Evolutionary conservation across 2,329 filamentous ascomycete species (phyloP), one percentile per base, ranked within the genome.

Genomic region (Verticillium nubilum): DNA sequence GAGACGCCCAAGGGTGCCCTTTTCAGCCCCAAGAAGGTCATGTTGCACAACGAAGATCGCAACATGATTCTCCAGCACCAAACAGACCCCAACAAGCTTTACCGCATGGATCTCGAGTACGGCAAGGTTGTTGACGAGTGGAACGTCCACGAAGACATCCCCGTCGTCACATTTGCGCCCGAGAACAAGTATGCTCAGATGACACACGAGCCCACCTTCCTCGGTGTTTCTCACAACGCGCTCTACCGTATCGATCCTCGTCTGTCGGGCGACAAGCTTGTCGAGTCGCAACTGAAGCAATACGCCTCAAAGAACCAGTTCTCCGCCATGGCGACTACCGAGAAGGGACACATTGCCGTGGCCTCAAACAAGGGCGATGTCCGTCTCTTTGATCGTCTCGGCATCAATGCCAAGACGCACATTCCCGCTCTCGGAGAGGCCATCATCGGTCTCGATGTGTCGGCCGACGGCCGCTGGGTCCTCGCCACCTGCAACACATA

Each of bases 101-200:
- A 93, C 73, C 91, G 91, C 53, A 98, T 99, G 95, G 95, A 99
- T 76, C 82, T 99, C 52, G 94, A 99, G 73, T 96, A 96, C 67
- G 95, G 95, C 66, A 98, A 97, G 77, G 91, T 99, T 35, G 92
- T 98, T 2, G 95, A 99, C 69, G 95, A 99, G 74, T 99, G 95
- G 95, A 97, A 97, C 67, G 85, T 99, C 15, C 94, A 99, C 70
- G 94, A 99, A 63, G 91, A 98, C 71, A 97, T 99, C 59, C 89
- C 91, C 0, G 91, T 98, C 62, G 87, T 91, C 58, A 95, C 88
- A 10, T 98, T 98, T 74, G 91, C 91, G 0, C 95, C 95, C 0
- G 93, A 97, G 74, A 97, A 89, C 83, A 99, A 99, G 85, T 99
- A 97, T 69, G 88, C 95, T 1, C 95, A 99, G 78, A 97, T 96